A percentile compares a stretch with the other conserved stretches of the same genome.
These are phyloP conservation scores for Trebouxia gelatinosa DNA, from an alignment of 163 green algal species.

Conservation along the genomic window DNA sequence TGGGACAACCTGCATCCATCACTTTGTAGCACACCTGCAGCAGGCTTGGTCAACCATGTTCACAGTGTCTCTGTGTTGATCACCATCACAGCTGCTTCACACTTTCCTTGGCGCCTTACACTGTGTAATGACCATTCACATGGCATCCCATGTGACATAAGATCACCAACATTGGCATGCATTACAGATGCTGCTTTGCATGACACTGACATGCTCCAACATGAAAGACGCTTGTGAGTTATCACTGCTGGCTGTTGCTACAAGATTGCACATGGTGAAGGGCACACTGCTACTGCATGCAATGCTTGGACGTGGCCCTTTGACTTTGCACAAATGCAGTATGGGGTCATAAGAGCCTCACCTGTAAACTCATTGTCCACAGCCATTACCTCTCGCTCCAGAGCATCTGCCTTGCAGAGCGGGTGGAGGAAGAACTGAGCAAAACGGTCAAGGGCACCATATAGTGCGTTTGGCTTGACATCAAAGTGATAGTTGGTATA, in stretches of 20 bases:
- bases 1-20: constrained; percentile 78
- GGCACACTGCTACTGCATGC: neutral
- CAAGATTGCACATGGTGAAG: neutral
- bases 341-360: neutral
- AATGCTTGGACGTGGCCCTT: neutral
- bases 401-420: constrained; percentile 73
- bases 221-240: no score
- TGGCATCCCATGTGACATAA: no score
- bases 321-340: no score
- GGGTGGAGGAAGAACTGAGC: constrained; percentile 91
- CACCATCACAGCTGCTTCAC: no score
- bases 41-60: neutral
- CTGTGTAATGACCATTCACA: no score
- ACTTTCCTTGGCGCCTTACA: no score
- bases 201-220: no score
- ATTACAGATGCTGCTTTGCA: no score
- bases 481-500: constrained; percentile 97
- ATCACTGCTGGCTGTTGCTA: no score
- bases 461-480: constrained; percentile 69
- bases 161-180: no score
- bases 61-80: no score
- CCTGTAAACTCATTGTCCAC: constrained; percentile 89
- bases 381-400: constrained; percentile 86
- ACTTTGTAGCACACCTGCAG: constrained; percentile 70
- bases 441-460: constrained; percentile 88